Conservation (phyloP, 2,329 filamentous ascomycete species). For the Xylariales sp. region DNA sequence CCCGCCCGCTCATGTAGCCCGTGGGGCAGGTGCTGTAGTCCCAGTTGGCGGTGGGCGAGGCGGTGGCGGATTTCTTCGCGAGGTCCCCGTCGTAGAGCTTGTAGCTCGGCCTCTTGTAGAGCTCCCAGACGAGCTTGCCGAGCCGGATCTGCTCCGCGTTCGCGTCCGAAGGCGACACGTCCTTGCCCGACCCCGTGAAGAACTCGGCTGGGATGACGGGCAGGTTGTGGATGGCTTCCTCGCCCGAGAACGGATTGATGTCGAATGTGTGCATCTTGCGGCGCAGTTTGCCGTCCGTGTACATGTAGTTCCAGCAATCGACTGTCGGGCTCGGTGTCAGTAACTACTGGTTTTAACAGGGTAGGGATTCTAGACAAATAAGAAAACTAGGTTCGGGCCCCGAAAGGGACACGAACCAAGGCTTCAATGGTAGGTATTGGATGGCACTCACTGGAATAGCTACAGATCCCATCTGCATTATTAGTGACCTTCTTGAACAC, state of each 20-base stretch:
- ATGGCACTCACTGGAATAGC: slow-evolving; percentile 28
- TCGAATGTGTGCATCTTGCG: slow-evolving; percentile 54
- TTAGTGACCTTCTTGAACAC: slow-evolving; percentile 37
- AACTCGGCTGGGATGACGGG: slow-evolving; percentile 57
- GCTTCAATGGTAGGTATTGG: neutral
- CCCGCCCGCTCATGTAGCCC: slow-evolving; percentile 54
- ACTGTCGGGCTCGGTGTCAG: slow-evolving; percentile 42
- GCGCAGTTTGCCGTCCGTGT: slow-evolving; percentile 47
- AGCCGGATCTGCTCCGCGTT: slow-evolving; percentile 54
- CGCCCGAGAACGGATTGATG: slow-evolving; percentile 56
- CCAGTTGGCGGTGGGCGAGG: slow-evolving; percentile 39
- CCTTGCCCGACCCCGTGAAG: slow-evolving; percentile 53
- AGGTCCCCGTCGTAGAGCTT: slow-evolving; percentile 60
- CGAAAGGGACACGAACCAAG: neutral
- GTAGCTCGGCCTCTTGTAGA: slow-evolving; percentile 58
- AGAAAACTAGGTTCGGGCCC: neutral
- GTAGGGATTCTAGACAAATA: neutral
- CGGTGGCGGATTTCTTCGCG: slow-evolving; percentile 46
- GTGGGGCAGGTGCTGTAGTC: slow-evolving; percentile 42
- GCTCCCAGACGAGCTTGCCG: slow-evolving; percentile 61
- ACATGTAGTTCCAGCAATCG: slow-evolving; percentile 58
- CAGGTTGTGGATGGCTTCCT: slow-evolving; percentile 57
- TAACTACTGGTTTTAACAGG: neutral
- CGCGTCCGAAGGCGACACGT: slow-evolving; percentile 47
- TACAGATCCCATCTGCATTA: slow-evolving; percentile 17